Percentiles rank a stretch among this genome's conserved stretches.
Evolutionary conservation across 176 grass and related monocot species (phyloP).

Genomic region (Bothriochloa decipiens): DNA sequence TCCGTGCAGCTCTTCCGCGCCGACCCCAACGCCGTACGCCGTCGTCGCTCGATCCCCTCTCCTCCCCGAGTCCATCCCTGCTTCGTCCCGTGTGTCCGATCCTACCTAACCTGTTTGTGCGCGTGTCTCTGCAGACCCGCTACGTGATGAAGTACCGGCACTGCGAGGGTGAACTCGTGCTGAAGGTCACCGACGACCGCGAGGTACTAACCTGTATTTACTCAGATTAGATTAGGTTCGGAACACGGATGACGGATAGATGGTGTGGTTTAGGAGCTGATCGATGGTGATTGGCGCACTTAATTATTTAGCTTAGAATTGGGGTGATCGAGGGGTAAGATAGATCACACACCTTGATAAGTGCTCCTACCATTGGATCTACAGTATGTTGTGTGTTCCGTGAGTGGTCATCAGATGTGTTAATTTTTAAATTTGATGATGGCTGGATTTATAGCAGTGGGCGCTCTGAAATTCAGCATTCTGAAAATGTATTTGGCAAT

Average conservation of each 20-base stretch:
- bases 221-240: constrained; percentile 33
- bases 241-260: neutral
- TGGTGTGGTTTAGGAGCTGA: neutral
- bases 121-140: constrained; percentile 53
- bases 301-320: constrained; percentile 11
- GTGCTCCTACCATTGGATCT: neutral
- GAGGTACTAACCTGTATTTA: constrained; percentile 43
- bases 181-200: constrained; percentile 89
- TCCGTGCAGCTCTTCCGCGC: constrained; percentile 89
- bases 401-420: neutral
- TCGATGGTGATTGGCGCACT: neutral
- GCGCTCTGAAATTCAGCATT: neutral
- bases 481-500: neutral
- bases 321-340: neutral
- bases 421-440: neutral
- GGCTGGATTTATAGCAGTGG: neutral
- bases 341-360: neutral
- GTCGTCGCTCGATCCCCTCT: neutral
- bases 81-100: constrained; percentile 22
- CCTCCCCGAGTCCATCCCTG: neutral
- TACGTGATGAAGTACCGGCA: constrained; percentile 93
- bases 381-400: neutral
- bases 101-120: neutral
- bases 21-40: constrained; percentile 65
- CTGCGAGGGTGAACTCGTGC: constrained; percentile 93